A percentile compares a stretch with the other conserved stretches of the same genome.
Conservation (phyloP, 371 early-diverging fungal genomes). For the Mucor irregularis region DNA sequence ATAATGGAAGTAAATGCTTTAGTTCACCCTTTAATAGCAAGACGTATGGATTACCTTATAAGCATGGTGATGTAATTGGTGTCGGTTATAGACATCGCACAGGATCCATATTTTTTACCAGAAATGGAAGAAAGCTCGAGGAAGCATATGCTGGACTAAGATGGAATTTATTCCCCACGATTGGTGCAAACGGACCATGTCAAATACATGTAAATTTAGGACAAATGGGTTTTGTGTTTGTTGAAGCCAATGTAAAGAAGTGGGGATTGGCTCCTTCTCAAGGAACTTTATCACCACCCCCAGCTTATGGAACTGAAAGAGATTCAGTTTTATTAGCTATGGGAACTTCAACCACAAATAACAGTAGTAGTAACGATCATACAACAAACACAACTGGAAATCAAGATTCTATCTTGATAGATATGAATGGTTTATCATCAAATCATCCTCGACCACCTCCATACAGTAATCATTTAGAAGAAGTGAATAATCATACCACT, state of each 20-base stretch:
- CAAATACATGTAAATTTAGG: constrained; percentile 64
- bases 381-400: background rate
- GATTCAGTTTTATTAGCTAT: constrained; percentile 49
- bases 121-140: constrained; percentile 68
- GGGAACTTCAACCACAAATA: constrained; percentile 27
- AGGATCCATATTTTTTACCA: constrained; percentile 77
- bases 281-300: constrained; percentile 71
- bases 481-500: background rate
- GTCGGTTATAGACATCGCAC: constrained; percentile 76
- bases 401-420: background rate
- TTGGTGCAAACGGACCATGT: constrained; percentile 71
- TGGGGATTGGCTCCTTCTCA: constrained; percentile 79
- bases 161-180: constrained; percentile 63
- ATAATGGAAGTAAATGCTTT: constrained; percentile 63
- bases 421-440: background rate
- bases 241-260: constrained; percentile 84
- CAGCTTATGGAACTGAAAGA: constrained; percentile 61
- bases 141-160: constrained; percentile 57
- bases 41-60: constrained; percentile 60
- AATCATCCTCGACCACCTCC: constrained; percentile 10
- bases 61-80: constrained; percentile 77
- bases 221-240: constrained; percentile 66
- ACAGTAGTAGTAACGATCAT: background rate
- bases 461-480: background rate
- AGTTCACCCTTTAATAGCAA: constrained; percentile 66